Percentiles rank a stretch among this genome's conserved stretches.
These are phyloP conservation scores for Colletotrichum cordylinicola DNA, from an alignment of 2,329 filamentous ascomycete species.

Conservation along the genomic window DNA sequence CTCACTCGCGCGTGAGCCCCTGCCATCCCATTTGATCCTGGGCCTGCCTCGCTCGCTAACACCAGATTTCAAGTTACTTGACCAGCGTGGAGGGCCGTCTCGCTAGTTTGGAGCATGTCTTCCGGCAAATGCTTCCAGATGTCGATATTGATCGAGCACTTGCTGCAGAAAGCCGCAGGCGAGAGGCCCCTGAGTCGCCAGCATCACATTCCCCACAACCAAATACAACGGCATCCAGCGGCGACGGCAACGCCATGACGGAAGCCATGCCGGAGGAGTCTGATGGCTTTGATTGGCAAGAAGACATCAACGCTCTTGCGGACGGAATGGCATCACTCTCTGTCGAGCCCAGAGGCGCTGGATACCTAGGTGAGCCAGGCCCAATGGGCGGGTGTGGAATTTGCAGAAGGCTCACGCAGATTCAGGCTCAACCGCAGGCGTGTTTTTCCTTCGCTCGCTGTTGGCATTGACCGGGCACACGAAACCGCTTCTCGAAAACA, in stretches of 20 bases:
- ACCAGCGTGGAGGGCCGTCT: constrained; percentile 28
- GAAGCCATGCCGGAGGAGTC: constrained; percentile 32
- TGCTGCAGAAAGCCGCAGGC: neutral
- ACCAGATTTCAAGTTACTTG: constrained; percentile 23
- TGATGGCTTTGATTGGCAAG: constrained; percentile 38
- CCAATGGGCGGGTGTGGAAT: constrained; percentile 27
- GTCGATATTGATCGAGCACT: constrained; percentile 28
- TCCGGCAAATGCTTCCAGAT: constrained; percentile 26
- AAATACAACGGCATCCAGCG: neutral
- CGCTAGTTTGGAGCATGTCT: constrained; percentile 24
- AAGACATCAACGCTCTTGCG: constrained; percentile 33
- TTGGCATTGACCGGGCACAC: constrained; percentile 29
- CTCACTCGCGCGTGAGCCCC: constrained; percentile 29
- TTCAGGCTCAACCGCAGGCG: neutral
- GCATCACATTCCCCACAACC: neutral
- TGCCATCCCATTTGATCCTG: neutral
- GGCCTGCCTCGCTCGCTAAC: neutral
- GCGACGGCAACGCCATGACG: constrained; percentile 22
- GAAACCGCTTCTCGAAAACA: neutral
- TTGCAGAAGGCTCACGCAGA: constrained; percentile 23
- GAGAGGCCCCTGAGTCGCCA: neutral
- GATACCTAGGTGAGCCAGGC: constrained; percentile 32
- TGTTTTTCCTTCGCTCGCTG: constrained; percentile 33
- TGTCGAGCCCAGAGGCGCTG: constrained; percentile 38
- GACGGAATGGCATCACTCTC: constrained; percentile 42